Evolutionary conservation across 2,329 filamentous ascomycete species (phyloP).

Genomic region (Ascochyta fabae): DNA sequence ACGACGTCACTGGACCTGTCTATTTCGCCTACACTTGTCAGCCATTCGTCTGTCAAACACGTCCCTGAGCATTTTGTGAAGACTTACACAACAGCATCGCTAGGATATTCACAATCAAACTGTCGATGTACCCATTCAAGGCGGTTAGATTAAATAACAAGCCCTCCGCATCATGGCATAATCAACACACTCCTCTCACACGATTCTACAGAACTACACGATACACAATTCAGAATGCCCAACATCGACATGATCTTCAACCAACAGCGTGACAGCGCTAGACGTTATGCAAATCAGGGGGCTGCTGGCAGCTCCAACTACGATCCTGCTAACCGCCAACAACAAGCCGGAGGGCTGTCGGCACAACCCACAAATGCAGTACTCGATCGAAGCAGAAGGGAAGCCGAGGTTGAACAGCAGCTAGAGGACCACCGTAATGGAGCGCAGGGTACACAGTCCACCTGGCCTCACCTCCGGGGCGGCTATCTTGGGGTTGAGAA

Average conservation of each 20-base stretch:
- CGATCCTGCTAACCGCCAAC: neutral
- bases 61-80: neutral
- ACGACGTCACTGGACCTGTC: slow-evolving; percentile 12
- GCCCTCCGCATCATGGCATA: neutral
- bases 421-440: neutral
- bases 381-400: neutral
- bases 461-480: neutral
- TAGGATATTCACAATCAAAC: no score
- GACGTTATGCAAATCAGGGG: neutral
- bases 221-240: neutral
- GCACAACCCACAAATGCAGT: no score
- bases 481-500: neutral
- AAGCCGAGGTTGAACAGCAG: neutral
- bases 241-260: neutral
- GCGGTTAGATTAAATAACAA: no score
- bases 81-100: no score
- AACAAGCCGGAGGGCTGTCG: no score
- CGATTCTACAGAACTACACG: neutral
- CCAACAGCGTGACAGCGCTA: neutral
- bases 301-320: neutral
- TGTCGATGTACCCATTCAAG: no score
- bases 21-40: neutral
- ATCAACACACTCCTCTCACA: no score
- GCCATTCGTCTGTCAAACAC: neutral
- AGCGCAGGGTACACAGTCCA: no score